Conservation (phyloP, 177 flowering plant genomes). For the Telopea speciosissima region DNA sequence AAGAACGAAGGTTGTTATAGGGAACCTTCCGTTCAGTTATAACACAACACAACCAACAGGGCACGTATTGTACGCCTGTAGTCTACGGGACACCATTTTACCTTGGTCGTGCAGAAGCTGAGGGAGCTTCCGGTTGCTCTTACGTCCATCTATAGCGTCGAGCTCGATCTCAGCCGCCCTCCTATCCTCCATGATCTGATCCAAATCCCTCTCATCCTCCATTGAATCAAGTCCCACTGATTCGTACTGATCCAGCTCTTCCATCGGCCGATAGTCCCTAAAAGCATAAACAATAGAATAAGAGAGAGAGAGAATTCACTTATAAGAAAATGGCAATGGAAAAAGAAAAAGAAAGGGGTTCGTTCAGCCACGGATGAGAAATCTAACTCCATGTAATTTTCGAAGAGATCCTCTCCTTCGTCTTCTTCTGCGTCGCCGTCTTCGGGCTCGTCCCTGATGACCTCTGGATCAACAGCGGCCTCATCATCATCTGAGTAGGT, state of each 20-base stretch:
- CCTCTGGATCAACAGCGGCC: conserved; percentile 76
- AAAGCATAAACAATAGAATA: conserved; percentile 1
- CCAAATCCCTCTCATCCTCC: conserved; percentile 82
- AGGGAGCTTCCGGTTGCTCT: conserved; percentile 58
- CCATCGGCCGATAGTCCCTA: conserved; percentile 72
- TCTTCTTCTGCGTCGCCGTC: conserved; percentile 54
- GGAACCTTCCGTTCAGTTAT: background rate
- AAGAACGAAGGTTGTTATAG: background rate
- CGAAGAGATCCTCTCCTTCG: conserved; percentile 92
- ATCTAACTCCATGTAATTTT: conserved; percentile 59
- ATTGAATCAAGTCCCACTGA: conserved; percentile 60
- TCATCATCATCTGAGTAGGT: conserved; percentile 58
- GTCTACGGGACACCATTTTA: conserved; percentile 9
- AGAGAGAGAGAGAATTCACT: no score
- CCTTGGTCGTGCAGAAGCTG: conserved; percentile 81
- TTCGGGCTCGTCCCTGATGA: conserved; percentile 62
- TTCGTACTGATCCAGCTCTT: conserved; percentile 74
- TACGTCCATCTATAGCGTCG: conserved; percentile 52
- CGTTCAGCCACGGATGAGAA: no score
- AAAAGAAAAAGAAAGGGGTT: no score
- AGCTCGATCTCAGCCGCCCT: conserved; percentile 83
- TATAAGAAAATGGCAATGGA: no score
- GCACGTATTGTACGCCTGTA: background rate
- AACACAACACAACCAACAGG: background rate
- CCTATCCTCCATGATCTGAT: conserved; percentile 77